Percentiles rank a stretch among this genome's conserved stretches.
Evolutionary conservation across 768 basidiomycete genomes (phyloP).

Genomic region (Lanmaoa rubissima): DNA sequence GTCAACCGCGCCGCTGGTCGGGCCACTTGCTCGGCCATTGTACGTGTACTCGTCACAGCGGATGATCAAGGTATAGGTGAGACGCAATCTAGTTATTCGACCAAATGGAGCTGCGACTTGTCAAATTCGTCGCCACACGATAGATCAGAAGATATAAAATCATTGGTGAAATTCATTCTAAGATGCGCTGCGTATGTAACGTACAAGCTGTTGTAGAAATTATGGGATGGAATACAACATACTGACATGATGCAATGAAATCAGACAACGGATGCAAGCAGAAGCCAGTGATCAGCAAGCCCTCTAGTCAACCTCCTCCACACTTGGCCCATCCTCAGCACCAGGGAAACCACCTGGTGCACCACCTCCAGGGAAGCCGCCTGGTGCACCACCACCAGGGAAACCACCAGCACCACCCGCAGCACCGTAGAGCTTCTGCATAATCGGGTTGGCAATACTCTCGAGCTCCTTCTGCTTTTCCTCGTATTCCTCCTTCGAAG

Average conservation of each 20-base stretch:
- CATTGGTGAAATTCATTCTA: slow-evolving; percentile 23
- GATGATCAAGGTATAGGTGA: neutral
- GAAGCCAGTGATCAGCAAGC: slow-evolving; percentile 12
- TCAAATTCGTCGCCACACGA: neutral
- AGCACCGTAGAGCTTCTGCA: slow-evolving; percentile 67
- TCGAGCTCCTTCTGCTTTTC: slow-evolving; percentile 93
- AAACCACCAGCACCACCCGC: slow-evolving; percentile 51
- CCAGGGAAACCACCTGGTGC: slow-evolving; percentile 72
- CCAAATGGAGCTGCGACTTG: neutral
- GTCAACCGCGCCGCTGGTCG: slow-evolving; percentile 25
- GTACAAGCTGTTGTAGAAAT: slow-evolving; percentile 29
- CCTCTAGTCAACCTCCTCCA: slow-evolving; percentile 84
- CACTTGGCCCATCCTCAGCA: slow-evolving; percentile 82
- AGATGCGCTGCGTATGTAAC: slow-evolving; percentile 30
- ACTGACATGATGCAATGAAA: slow-evolving; percentile 31
- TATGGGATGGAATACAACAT: slow-evolving; percentile 32
- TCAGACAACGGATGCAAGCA: slow-evolving; percentile 22
- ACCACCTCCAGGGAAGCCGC: slow-evolving; percentile 54
- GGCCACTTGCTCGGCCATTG: slow-evolving; percentile 27
- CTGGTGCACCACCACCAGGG: slow-evolving; percentile 58
- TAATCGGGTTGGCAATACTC: slow-evolving; percentile 72
- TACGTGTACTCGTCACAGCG: neutral
- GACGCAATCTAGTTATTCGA: neutral
- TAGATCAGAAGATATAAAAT: neutral
- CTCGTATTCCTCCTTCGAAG: slow-evolving; percentile 92